Base-by-base conservation (phyloP, 768 basidiomycete species). In the Lepiota subincarnata region DNA sequence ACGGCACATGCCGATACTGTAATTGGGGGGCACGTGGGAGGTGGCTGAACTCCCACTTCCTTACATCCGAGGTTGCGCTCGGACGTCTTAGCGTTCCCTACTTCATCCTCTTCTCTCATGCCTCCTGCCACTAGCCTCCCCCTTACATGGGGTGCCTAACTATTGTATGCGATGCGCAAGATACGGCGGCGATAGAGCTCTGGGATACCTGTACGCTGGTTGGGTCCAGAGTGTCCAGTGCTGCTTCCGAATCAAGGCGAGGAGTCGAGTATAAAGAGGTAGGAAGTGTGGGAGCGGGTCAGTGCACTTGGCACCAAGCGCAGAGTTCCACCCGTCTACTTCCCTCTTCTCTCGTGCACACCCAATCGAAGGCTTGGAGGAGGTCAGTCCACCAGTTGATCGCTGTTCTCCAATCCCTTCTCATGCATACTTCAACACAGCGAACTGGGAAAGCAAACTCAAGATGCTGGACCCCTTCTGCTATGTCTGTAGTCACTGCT, bases 41-140 rank as follows among this genome's bases (percentile, higher is more conserved):
- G 68, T 68, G 68, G 67, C 67, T 68, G 68, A 67, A 67, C 63
- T 62, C 64, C 55, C 59, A 31, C 31, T 31, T 64, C 62, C 65
- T 62, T 62, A 59, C 62, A 59, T 68, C 66, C 62, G 62, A 65
- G 63, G 59, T 62, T 60, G 56, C 39, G 45, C 55, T 60, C 57
- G 53, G 57, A 59, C 63, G 55, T 57, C 56, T 60, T 60, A 55
- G 62, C 60, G 55, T 58, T 59, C 58, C 61, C 46, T 61, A 59
- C 62, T 5, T 53, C 60, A 59, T 63, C 54, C 53, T 58, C 58
- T 42, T 45, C 55, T 58, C 49, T 58, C 57, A 41, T 53, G 49
- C 47, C 39, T 48, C 46, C 16, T 24, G 47, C 42, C 40, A 53
- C 55, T 55, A 57, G 38, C 42, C 31, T 41, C 55, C 46, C 52